phyloP scores from a whole-genome alignment of 2,329 filamentous ascomycete species.

The Epichloe coenophiala region DNA sequence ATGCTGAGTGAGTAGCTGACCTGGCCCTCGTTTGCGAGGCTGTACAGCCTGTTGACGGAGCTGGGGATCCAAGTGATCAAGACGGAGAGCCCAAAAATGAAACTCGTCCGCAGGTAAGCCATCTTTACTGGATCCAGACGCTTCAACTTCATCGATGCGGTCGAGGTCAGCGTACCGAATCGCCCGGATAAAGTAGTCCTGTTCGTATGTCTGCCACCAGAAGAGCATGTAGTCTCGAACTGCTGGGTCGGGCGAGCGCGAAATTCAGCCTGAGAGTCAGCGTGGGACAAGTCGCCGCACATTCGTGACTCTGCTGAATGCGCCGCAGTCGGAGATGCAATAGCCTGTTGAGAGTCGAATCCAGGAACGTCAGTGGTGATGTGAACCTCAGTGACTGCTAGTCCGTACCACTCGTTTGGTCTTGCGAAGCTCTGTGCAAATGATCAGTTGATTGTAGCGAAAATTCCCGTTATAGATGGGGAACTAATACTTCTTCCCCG shows the following conservation, averaged over 20 bases:
- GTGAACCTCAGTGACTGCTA: conserved; percentile 36
- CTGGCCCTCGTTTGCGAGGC: conserved; percentile 35
- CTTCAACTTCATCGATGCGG: conserved; percentile 18
- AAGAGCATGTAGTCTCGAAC: conserved; percentile 18
- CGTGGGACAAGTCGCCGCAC: conserved; percentile 9
- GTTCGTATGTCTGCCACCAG: conserved; percentile 10
- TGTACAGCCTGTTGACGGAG: conserved; percentile 61
- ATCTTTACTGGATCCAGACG: conserved; percentile 41
- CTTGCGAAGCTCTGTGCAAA: conserved; percentile 13
- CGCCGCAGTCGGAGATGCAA: conserved; percentile 7
- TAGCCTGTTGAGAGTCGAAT: conserved; percentile 1
- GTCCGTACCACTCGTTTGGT: conserved; percentile 27
- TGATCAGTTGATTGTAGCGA: background rate
- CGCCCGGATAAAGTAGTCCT: conserved; percentile 9
- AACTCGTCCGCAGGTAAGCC: conserved; percentile 45
- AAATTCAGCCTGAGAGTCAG: conserved; percentile 6
- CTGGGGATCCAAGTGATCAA: conserved; percentile 51
- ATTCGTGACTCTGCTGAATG: conserved; percentile 5
- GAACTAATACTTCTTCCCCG: conserved; percentile 19
- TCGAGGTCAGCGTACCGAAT: conserved; percentile 14
- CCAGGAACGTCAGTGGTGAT: conserved; percentile 21
- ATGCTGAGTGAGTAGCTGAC: conserved; percentile 53
- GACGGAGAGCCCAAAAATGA: conserved; percentile 43
- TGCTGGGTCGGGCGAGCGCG: conserved; percentile 6
- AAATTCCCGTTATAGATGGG: background rate